Percentiles rank a stretch among this genome's conserved stretches.
These are phyloP conservation scores for Metschnikowia kofuensis DNA, from an alignment of 805 yeast species.

Conservation along the genomic window DNA sequence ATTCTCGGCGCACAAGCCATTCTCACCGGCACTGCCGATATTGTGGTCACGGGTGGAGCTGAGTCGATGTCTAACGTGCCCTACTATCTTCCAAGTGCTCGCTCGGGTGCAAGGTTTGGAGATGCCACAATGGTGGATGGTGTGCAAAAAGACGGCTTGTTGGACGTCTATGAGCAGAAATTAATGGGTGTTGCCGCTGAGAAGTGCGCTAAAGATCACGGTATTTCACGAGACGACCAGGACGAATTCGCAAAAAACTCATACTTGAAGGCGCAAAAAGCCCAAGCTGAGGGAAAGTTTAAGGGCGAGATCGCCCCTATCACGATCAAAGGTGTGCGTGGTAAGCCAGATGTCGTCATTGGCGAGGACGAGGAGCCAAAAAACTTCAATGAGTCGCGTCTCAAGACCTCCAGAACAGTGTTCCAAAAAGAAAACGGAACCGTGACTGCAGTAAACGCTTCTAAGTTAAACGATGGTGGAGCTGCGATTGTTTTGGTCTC, in stretches of 20 bases:
- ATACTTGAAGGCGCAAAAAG: constrained; percentile 81
- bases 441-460: constrained; percentile 95
- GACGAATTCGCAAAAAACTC: constrained; percentile 84
- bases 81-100: constrained; percentile 81
- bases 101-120: constrained; percentile 90
- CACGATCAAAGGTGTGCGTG: constrained; percentile 85
- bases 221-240: constrained; percentile 77
- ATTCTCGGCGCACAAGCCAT: constrained; percentile 90
- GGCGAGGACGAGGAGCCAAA: constrained; percentile 78
- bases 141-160: constrained; percentile 85
- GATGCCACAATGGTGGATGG: constrained; percentile 80
- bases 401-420: constrained; percentile 86
- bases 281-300: constrained; percentile 81
- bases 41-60: constrained; percentile 96
- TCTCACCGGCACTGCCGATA: constrained; percentile 83
- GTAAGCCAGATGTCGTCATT: constrained; percentile 74
- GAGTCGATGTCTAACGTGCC: constrained; percentile 97
- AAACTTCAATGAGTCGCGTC: constrained; percentile 73
- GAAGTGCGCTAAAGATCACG: constrained; percentile 85
- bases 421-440: constrained; percentile 94
- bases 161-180: constrained; percentile 82
- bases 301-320: constrained; percentile 79
- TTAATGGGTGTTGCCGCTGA: constrained; percentile 99
- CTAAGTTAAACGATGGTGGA: constrained; percentile 96
- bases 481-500: constrained; percentile 91